These are phyloP conservation scores for Spathaspora passalidarum DNA, from an alignment of 805 yeast genomes.

Conservation along the genomic window DNA sequence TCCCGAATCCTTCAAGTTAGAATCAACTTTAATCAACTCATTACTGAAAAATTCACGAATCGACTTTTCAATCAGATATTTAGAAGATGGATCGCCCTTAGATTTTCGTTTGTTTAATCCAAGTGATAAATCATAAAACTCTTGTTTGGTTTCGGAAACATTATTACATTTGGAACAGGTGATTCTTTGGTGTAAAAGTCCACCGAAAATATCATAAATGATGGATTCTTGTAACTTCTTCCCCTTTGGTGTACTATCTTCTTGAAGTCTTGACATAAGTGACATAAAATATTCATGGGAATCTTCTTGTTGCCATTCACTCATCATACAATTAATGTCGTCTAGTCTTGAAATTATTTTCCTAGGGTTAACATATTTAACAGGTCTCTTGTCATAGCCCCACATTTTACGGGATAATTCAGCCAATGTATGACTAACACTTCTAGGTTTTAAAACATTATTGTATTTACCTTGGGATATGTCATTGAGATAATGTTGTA, in stretches of 20 bases:
- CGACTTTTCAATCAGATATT: slow-evolving; percentile 71
- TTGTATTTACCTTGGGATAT: slow-evolving; percentile 54
- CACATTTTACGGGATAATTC: slow-evolving; percentile 70
- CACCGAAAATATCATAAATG: slow-evolving; percentile 92
- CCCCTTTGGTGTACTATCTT: slow-evolving; percentile 91
- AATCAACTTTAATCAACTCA: slow-evolving; percentile 70
- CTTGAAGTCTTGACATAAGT: slow-evolving; percentile 80
- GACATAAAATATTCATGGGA: slow-evolving; percentile 97
- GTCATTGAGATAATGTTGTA: slow-evolving; percentile 77
- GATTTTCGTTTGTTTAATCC: slow-evolving; percentile 53
- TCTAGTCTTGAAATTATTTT: slow-evolving; percentile 66
- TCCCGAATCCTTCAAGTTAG: slow-evolving; percentile 60
- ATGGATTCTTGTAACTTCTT: slow-evolving; percentile 75
- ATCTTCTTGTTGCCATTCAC: slow-evolving; percentile 97
- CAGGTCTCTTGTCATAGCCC: slow-evolving; percentile 41
- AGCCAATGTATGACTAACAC: slow-evolving; percentile 66
- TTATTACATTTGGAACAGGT: slow-evolving; percentile 81
- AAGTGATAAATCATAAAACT: slow-evolving; percentile 86
- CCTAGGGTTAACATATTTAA: slow-evolving; percentile 67
- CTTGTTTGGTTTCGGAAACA: slow-evolving; percentile 84
- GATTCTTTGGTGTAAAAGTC: slow-evolving; percentile 78
- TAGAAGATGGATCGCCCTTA: slow-evolving; percentile 11
- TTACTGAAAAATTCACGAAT: slow-evolving; percentile 79
- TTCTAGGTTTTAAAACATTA: slow-evolving; percentile 44
- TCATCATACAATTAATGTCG: slow-evolving; percentile 94